Percentiles rank a stretch among this genome's conserved stretches.
These are phyloP conservation scores for Rhododendron mucronatum DNA, from an alignment of 148 eudicot species.

Conservation along the genomic window DNA sequence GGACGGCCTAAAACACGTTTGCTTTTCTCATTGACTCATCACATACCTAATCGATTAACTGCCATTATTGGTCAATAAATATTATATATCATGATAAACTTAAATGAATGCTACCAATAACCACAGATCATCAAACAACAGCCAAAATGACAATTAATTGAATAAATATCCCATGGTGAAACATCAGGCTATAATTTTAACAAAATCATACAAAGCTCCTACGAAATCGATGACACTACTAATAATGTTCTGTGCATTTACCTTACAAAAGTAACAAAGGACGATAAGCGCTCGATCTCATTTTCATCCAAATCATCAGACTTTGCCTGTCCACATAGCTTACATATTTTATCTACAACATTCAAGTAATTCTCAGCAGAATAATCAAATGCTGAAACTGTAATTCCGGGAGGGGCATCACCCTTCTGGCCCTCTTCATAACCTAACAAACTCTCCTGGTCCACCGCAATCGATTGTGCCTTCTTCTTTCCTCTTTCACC, in stretches of 20 bases:
- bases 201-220: background rate
- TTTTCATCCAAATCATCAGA: slow-evolving; percentile 22
- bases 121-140: background rate
- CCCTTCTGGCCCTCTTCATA: slow-evolving; percentile 6
- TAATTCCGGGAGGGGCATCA: slow-evolving; percentile 21
- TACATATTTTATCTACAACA: slow-evolving; percentile 38
- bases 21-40: background rate
- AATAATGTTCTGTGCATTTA: slow-evolving; percentile 9
- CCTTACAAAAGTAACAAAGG: slow-evolving; percentile 63
- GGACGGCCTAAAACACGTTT: background rate
- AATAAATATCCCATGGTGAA: background rate
- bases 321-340: slow-evolving; percentile 39
- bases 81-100: background rate
- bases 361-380: slow-evolving; percentile 55
- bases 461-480: slow-evolving; percentile 1
- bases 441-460: slow-evolving; percentile 4
- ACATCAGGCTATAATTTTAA: background rate
- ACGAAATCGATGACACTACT: background rate
- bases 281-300: slow-evolving; percentile 49
- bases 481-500: background rate
- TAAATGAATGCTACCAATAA: background rate
- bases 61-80: background rate
- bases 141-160: background rate
- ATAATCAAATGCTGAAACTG: slow-evolving; percentile 45
- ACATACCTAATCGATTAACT: background rate